Conservation (phyloP, 768 basidiomycete genomes). For the Tylopilus intermedius region DNA sequence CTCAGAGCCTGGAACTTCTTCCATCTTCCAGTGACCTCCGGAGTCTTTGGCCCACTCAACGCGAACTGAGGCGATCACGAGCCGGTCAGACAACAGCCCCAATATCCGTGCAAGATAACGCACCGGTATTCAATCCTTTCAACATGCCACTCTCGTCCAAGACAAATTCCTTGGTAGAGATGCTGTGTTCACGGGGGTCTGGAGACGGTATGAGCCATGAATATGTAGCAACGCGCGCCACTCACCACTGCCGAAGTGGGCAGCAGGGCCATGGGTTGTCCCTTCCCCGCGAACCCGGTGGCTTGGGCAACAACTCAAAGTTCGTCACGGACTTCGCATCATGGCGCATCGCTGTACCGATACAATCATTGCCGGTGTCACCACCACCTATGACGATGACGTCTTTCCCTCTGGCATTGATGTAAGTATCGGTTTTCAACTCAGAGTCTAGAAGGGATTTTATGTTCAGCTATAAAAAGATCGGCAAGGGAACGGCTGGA, state of each 20-base stretch:
- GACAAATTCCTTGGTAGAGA: constrained; percentile 91
- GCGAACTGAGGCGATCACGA: constrained; percentile 49
- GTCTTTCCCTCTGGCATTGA: constrained; percentile 88
- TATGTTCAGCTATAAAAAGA: constrained; percentile 63
- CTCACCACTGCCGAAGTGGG: constrained; percentile 82
- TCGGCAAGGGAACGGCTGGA: constrained; percentile 1
- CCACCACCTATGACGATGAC: constrained; percentile 97
- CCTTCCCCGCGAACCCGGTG: constrained; percentile 75
- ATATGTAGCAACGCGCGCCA: not conserved
- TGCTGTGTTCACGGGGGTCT: constrained; percentile 93
- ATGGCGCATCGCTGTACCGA: constrained; percentile 93
- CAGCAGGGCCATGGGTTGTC: constrained; percentile 95
- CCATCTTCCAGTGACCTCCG: constrained; percentile 92
- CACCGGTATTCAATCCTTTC: constrained; percentile 82
- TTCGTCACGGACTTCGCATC: constrained; percentile 94
- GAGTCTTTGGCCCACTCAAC: constrained; percentile 98
- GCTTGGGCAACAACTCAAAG: constrained; percentile 91
- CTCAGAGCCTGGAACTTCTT: constrained; percentile 89
- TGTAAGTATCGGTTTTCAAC: constrained; percentile 70
- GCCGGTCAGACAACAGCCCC: not conserved
- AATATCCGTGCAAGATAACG: constrained; percentile 16
- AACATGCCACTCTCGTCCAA: constrained; percentile 78
- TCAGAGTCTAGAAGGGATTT: constrained; percentile 85
- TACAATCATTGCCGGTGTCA: constrained; percentile 94
- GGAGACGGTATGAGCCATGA: constrained; percentile 3